phyloP scores from a whole-genome alignment of 2,329 filamentous ascomycete species.

The Monilinia fructigena region DNA sequence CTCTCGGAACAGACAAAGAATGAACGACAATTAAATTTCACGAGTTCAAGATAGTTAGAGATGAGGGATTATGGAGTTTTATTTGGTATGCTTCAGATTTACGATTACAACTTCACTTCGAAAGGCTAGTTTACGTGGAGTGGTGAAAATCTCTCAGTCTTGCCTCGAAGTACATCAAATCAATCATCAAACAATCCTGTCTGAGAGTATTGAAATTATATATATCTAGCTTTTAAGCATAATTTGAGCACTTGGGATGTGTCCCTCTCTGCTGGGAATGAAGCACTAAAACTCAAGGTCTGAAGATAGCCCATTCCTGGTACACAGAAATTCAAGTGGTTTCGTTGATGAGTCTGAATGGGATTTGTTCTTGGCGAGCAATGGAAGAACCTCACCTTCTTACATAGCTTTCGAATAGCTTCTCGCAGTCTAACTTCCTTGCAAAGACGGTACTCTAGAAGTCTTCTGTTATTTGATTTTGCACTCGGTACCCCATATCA shows the following conservation, averaged over 20 bases:
- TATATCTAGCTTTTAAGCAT: too few relatives aligned
- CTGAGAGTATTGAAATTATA: background rate
- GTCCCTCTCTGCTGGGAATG: background rate
- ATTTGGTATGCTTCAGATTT: background rate
- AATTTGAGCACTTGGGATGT: background rate
- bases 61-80: background rate
- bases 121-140: background rate
- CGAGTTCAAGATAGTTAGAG: background rate
- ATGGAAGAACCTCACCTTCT: background rate
- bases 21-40: background rate
- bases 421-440: background rate
- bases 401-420: background rate
- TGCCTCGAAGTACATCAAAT: background rate
- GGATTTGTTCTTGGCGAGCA: background rate
- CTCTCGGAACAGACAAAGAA: conserved; percentile 4
- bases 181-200: background rate
- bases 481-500: background rate
- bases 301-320: background rate
- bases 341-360: background rate
- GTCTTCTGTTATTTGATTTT: background rate
- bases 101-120: background rate
- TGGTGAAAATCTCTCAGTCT: background rate
- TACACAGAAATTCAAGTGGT: background rate
- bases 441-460: background rate
- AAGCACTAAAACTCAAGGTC: background rate